These are phyloP conservation scores for Fusarium clavum DNA, from an alignment of 2,329 filamentous ascomycete species.

Conservation along the genomic window DNA sequence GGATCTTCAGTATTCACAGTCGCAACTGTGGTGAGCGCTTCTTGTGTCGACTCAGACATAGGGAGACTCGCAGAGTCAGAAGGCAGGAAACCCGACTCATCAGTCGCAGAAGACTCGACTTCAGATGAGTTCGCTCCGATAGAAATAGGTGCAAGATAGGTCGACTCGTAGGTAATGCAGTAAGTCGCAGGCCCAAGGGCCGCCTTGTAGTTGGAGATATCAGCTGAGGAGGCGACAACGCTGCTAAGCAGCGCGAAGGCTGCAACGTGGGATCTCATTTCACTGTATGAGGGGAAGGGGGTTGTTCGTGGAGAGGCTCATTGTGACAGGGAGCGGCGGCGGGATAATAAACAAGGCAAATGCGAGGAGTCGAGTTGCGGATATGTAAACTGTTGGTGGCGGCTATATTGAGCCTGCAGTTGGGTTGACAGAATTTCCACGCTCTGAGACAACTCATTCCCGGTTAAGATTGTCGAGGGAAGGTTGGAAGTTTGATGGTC, in stretches of 20 bases:
- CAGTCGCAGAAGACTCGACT: too few species aligned
- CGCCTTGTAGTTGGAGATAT: neutral
- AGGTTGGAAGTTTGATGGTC: neutral
- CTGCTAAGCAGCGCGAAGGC: neutral
- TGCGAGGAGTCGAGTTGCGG: neutral
- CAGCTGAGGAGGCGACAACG: neutral
- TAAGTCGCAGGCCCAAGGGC: neutral
- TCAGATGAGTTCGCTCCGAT: neutral
- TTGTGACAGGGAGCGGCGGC: too few species aligned
- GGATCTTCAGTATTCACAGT: neutral
- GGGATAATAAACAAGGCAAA: neutral
- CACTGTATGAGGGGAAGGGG: accelerated
- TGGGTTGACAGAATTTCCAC: neutral
- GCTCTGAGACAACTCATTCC: neutral
- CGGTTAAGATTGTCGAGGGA: neutral
- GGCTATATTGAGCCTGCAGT: neutral
- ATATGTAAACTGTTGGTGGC: constrained; percentile 2
- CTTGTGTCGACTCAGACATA: neutral
- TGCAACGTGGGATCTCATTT: neutral
- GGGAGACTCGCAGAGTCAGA: neutral
- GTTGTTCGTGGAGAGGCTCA: accelerated
- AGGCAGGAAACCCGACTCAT: accelerated
- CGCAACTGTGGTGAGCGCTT: neutral
- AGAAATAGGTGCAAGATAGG: neutral
- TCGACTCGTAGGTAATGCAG: constrained; percentile 1